A percentile compares a stretch with the other conserved stretches of the same genome.
Evolutionary conservation across 441 rosid species (phyloP).

Genomic region (Monsonia emarginata): DNA sequence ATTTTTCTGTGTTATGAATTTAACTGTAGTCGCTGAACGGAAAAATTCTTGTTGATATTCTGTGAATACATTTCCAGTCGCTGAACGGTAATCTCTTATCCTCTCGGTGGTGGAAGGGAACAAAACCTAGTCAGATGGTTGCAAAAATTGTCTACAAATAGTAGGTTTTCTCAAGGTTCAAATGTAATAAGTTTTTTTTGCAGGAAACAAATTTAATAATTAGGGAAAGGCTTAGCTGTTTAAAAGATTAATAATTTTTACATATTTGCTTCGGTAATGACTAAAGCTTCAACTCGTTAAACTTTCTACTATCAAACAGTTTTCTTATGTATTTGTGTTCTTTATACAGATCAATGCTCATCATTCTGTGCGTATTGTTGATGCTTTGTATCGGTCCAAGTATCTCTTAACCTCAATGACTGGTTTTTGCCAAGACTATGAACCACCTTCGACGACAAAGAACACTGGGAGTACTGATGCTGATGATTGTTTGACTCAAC

Average conservation of each 20-base stretch:
- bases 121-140: no score
- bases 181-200: no score
- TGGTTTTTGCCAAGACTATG: slow-evolving; percentile 27
- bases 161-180: no score
- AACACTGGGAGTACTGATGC: slow-evolving; percentile 27
- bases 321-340: slow-evolving; percentile 13
- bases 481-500: background rate
- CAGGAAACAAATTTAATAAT: background rate
- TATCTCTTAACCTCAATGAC: slow-evolving; percentile 46
- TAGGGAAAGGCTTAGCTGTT: background rate
- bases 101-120: slow-evolving; percentile 7
- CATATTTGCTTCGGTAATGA: background rate
- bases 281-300: background rate
- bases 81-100: slow-evolving; percentile 9
- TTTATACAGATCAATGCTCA: slow-evolving; percentile 51
- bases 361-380: slow-evolving; percentile 57
- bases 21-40: background rate
- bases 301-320: background rate
- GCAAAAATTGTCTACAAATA: no score
- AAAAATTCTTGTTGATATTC: background rate
- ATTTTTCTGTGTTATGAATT: background rate
- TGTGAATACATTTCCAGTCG: background rate
- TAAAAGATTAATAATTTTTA: background rate
- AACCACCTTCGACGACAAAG: slow-evolving; percentile 24
- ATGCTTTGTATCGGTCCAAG: slow-evolving; percentile 72